These are phyloP conservation scores for Phytophthora ramorum DNA, from an alignment of 352 stramenopile genomes.

Conservation along the genomic window DNA sequence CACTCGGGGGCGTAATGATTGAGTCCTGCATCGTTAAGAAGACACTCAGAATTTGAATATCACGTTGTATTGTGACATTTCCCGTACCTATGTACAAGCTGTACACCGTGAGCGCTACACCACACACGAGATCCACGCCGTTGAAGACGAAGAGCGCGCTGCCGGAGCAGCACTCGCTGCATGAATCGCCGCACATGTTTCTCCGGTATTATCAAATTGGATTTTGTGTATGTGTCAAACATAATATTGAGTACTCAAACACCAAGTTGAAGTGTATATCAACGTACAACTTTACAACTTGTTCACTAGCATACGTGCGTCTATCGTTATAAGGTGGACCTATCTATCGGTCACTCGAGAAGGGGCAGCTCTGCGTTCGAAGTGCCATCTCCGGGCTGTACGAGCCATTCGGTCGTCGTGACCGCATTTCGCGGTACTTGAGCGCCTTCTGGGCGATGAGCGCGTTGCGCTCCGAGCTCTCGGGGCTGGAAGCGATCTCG, in stretches of 20 bases:
- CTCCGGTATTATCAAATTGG: constrained; percentile 3
- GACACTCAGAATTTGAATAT: background rate
- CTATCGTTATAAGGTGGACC: constrained; percentile 15
- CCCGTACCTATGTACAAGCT: constrained; percentile 59
- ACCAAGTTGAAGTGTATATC: constrained; percentile 1
- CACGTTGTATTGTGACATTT: constrained; percentile 2
- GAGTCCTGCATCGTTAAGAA: constrained; percentile 38
- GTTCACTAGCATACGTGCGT: constrained; percentile 17
- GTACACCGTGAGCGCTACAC: constrained; percentile 64
- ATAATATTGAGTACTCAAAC: background rate
- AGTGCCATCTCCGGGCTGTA: background rate
- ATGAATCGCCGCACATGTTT: constrained; percentile 43
- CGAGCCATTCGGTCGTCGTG: constrained; percentile 18
- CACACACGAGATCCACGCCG: constrained; percentile 68
- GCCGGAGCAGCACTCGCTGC: constrained; percentile 58
- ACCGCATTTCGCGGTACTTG: constrained; percentile 39
- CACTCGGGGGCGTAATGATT: constrained; percentile 75
- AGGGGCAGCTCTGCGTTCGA: constrained; percentile 32
- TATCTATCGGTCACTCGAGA: background rate
- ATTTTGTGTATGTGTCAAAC: background rate
- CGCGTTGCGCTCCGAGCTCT: constrained; percentile 40
- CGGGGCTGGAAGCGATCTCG: constrained; percentile 31
- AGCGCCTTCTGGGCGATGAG: constrained; percentile 44
- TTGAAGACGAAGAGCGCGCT: constrained; percentile 79
- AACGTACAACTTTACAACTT: background rate